Percentiles rank a stretch among this genome's conserved stretches.
Conservation (phyloP, 805 yeast species). For the Schizosaccharomyces japonicus region DNA sequence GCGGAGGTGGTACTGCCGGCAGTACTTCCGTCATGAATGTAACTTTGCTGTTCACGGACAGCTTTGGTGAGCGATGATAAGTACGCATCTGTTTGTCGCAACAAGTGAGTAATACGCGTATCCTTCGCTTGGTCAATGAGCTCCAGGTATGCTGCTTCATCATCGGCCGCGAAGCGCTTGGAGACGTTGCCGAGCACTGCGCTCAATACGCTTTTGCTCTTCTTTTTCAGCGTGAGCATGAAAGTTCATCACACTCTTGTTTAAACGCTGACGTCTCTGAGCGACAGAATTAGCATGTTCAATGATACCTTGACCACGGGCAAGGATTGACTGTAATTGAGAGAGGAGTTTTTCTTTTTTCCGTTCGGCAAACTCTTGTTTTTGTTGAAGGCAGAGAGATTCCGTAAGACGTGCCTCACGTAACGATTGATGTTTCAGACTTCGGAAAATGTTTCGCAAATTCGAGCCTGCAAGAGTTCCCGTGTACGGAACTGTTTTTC, state of each 20-base stretch:
- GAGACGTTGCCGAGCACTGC: conserved; percentile 89
- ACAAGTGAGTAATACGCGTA: conserved; percentile 83
- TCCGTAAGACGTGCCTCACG: conserved; percentile 38
- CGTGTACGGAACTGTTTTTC: conserved; percentile 58
- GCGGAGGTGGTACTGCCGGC: conserved; percentile 15
- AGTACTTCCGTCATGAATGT: conserved; percentile 16
- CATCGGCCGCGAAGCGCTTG: conserved; percentile 89
- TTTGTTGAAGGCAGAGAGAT: conserved; percentile 20
- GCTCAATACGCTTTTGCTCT: conserved; percentile 66
- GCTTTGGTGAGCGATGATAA: conserved; percentile 77
- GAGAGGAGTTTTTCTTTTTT: conserved; percentile 18
- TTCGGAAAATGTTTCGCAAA: conserved; percentile 69
- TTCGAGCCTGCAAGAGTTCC: conserved; percentile 50
- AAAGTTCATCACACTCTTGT: conserved; percentile 21
- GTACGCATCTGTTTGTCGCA: conserved; percentile 75
- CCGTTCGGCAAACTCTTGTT: conserved; percentile 17
- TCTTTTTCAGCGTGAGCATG: conserved; percentile 69
- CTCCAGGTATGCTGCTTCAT: conserved; percentile 90
- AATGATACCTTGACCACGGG: conserved; percentile 13
- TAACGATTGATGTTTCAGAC: conserved; percentile 35
- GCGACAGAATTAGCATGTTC: conserved; percentile 9
- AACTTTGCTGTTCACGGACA: conserved; percentile 69
- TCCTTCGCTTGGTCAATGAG: conserved; percentile 89
- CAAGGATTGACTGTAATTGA: conserved; percentile 14
- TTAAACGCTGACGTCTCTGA: conserved; percentile 12